Evolutionary conservation across 352 stramenopile species (phyloP).

Genomic region (Thalassiosira oceanica): DNA sequence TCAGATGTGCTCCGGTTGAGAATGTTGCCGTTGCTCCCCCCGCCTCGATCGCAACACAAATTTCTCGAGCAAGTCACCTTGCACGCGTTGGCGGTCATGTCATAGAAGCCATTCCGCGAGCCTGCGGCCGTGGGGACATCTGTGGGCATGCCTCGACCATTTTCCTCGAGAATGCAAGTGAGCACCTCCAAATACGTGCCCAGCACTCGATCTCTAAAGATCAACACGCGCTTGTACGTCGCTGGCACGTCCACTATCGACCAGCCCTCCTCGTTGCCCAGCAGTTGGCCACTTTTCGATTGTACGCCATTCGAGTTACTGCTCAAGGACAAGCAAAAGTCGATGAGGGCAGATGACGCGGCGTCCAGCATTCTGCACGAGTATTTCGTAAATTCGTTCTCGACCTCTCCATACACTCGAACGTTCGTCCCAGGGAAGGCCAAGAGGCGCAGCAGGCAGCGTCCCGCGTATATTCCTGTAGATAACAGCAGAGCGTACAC

Average conservation of each 20-base stretch:
- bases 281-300: not conserved
- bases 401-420: constrained; percentile 70
- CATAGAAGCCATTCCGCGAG: constrained; percentile 12
- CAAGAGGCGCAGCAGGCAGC: constrained; percentile 54
- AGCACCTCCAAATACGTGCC: constrained; percentile 71
- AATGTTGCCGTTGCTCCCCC: not conserved
- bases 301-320: not conserved
- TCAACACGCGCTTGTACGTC: constrained; percentile 51
- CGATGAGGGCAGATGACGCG: constrained; percentile 33
- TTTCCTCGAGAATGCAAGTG: constrained; percentile 48
- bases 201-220: constrained; percentile 67
- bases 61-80: constrained; percentile 24
- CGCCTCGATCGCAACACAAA: constrained; percentile 26
- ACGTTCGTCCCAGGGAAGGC: constrained; percentile 72
- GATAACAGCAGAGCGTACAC: constrained; percentile 46
- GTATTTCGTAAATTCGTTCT: constrained; percentile 78
- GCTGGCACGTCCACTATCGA: constrained; percentile 30
- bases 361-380: constrained; percentile 64
- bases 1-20: not conserved
- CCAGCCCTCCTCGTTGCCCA: constrained; percentile 3
- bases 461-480: constrained; percentile 10
- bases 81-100: constrained; percentile 2
- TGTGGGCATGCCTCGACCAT: constrained; percentile 11
- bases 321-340: constrained; percentile 28
- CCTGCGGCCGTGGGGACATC: not conserved